phyloP scores from a whole-genome alignment of 805 yeast genomes.

The Torulaspora franciscae region DNA sequence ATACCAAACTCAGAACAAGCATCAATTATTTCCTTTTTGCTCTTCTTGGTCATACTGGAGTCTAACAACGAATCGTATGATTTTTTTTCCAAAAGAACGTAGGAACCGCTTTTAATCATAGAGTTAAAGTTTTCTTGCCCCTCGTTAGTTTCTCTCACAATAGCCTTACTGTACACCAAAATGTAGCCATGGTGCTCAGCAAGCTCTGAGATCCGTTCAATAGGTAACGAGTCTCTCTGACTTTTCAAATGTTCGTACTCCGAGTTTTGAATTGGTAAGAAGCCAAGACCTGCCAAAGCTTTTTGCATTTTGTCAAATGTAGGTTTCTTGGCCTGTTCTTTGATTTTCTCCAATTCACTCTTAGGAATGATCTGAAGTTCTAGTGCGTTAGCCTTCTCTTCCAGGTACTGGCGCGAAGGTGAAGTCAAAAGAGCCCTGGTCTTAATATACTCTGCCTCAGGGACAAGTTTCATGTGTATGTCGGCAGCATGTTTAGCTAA shows the following conservation, averaged over 20 bases:
- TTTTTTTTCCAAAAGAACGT: slow-evolving; percentile 10
- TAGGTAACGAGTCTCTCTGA: slow-evolving; percentile 11
- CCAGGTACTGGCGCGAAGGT: slow-evolving; percentile 5
- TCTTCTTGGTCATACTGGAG: slow-evolving; percentile 8
- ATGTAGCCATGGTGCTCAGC: slow-evolving; percentile 10
- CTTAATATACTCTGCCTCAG: slow-evolving; percentile 1
- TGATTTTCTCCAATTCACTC: slow-evolving; percentile 24
- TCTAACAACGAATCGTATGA: slow-evolving; percentile 9
- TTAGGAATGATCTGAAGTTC: slow-evolving; percentile 4
- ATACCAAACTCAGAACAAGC: slow-evolving; percentile 21
- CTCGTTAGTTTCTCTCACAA: neutral
- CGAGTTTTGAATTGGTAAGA: slow-evolving; percentile 14
- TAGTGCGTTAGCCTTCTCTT: slow-evolving; percentile 2
- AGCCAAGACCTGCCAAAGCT: slow-evolving; percentile 19
- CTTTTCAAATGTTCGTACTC: slow-evolving; percentile 10
- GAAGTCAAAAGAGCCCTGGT: neutral
- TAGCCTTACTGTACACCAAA: slow-evolving; percentile 4
- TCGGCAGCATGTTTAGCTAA: slow-evolving; percentile 7
- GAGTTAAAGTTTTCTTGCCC: slow-evolving; percentile 1
- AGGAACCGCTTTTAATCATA: slow-evolving; percentile 3
- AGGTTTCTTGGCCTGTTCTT: slow-evolving; percentile 23
- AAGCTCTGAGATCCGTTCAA: slow-evolving; percentile 16
- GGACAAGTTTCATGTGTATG: slow-evolving; percentile 3
- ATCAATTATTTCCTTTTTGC: slow-evolving; percentile 21
- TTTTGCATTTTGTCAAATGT: slow-evolving; percentile 14